A percentile compares a stretch with the other conserved stretches of the same genome.
These are phyloP conservation scores for Suaeda aralocaspica DNA, from an alignment of 148 eudicot species.

Conservation along the genomic window DNA sequence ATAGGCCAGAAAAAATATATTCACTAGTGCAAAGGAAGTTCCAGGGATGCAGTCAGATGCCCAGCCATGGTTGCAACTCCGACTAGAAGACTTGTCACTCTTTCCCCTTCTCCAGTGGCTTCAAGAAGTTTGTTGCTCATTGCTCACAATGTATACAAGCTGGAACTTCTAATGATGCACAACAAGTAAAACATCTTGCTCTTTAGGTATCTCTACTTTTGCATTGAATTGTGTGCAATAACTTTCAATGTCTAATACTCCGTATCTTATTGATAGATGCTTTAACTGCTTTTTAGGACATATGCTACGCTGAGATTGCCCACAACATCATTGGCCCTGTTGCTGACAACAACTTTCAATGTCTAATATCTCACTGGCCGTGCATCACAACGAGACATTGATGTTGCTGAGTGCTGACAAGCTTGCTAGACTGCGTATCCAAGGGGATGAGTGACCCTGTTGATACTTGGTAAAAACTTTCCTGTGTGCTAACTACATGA, in stretches of 20 bases:
- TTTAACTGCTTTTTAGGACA: too few relatives aligned
- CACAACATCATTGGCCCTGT: too few relatives aligned
- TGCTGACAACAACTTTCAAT: too few relatives aligned
- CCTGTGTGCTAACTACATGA: too few relatives aligned
- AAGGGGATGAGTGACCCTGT: too few relatives aligned
- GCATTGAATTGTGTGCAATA: background rate
- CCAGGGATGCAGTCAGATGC: constrained; percentile 45
- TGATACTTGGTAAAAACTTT: too few relatives aligned
- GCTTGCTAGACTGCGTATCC: too few relatives aligned
- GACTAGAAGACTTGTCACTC: constrained; percentile 55
- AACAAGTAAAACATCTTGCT: constrained; percentile 26
- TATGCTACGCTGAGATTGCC: too few relatives aligned
- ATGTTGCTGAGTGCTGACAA: too few relatives aligned
- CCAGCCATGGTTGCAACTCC: constrained; percentile 49
- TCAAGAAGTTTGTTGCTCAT: constrained; percentile 52
- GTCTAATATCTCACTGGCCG: too few relatives aligned
- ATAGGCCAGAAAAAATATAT: constrained; percentile 54
- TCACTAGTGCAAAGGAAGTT: constrained; percentile 49
- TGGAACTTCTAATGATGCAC: constrained; percentile 56
- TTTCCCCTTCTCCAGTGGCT: constrained; percentile 52
- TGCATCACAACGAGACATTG: too few relatives aligned
- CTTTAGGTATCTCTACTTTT: background rate
- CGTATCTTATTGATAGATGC: background rate
- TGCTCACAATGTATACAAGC: constrained; percentile 39
- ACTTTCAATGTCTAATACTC: background rate